These are phyloP conservation scores for Saccharomyces hybrid DNA, from an alignment of 1,139 yeast genomes.

Conservation along the genomic window DNA sequence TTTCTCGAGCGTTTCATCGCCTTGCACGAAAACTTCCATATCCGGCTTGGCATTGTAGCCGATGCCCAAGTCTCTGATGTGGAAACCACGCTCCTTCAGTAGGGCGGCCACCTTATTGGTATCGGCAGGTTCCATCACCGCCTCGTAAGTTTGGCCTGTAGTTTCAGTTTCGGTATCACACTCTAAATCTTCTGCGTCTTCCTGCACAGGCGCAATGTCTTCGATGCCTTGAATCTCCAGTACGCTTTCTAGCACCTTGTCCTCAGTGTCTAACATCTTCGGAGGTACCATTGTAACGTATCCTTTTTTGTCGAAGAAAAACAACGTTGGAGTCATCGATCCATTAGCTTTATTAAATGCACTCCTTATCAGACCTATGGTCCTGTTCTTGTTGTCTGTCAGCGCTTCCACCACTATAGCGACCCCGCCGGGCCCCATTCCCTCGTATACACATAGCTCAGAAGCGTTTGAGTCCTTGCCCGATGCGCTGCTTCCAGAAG, in stretches of 20 bases:
- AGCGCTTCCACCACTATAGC: conserved; percentile 77
- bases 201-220: conserved; percentile 55
- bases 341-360: conserved; percentile 69
- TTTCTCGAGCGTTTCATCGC: conserved; percentile 44
- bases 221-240: conserved; percentile 77
- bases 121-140: conserved; percentile 55
- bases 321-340: conserved; percentile 67
- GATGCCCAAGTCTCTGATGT: conserved; percentile 62
- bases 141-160: conserved; percentile 24
- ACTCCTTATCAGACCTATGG: conserved; percentile 68
- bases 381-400: conserved; percentile 82
- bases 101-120: conserved; percentile 55
- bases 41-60: conserved; percentile 62
- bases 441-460: conserved; percentile 59
- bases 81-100: conserved; percentile 48
- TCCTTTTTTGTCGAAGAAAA: conserved; percentile 72
- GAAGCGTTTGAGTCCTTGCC: conserved; percentile 38
- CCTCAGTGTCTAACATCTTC: conserved; percentile 39
- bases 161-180: conserved; percentile 9
- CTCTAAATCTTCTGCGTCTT: conserved; percentile 35
- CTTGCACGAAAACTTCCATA: conserved; percentile 46
- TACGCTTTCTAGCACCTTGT: conserved; percentile 61
- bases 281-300: conserved; percentile 45
- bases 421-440: conserved; percentile 87
- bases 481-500: conserved; percentile 50